Conservation (phyloP, 2,329 filamentous ascomycete genomes). For the Endoconidiophora polonica region DNA sequence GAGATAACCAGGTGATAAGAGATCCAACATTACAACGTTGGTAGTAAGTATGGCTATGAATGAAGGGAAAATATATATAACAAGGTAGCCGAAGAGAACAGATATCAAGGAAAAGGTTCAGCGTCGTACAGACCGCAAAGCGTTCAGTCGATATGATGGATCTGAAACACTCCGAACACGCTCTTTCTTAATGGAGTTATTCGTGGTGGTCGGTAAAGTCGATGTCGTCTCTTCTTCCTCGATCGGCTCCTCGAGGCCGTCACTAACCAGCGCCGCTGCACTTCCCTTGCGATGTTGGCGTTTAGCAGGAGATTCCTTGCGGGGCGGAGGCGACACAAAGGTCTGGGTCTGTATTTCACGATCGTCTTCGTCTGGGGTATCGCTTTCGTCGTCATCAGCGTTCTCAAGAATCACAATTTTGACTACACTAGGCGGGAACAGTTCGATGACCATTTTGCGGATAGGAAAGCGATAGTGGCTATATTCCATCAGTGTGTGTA, state of each 20-base stretch:
- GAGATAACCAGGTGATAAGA: too few relatives aligned
- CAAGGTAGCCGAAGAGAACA: too few relatives aligned
- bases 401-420: conserved; percentile 62
- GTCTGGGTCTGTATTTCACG: conserved; percentile 14
- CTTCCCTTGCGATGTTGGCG: conserved; percentile 9
- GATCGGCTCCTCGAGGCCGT: conserved; percentile 7
- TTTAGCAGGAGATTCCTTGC: conserved; percentile 8
- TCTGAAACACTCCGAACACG: conserved; percentile 38
- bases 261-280: conserved; percentile 4
- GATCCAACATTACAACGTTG: too few relatives aligned
- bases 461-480: conserved; percentile 81
- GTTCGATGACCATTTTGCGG: conserved; percentile 75
- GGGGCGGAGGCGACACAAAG: neutral
- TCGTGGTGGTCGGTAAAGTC: too few relatives aligned
- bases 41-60: too few relatives aligned
- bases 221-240: conserved; percentile 20
- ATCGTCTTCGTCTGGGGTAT: conserved; percentile 23
- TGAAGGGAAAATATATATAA: too few relatives aligned
- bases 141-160: conserved; percentile 17
- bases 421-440: conserved; percentile 85
- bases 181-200: conserved; percentile 27
- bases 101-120: neutral
- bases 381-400: conserved; percentile 41
- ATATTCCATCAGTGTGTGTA: conserved; percentile 69
- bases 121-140: conserved; percentile 2